phyloP scores from a whole-genome alignment of 2,329 filamentous ascomycete species.

The Fusarium sterilihyphosum region DNA sequence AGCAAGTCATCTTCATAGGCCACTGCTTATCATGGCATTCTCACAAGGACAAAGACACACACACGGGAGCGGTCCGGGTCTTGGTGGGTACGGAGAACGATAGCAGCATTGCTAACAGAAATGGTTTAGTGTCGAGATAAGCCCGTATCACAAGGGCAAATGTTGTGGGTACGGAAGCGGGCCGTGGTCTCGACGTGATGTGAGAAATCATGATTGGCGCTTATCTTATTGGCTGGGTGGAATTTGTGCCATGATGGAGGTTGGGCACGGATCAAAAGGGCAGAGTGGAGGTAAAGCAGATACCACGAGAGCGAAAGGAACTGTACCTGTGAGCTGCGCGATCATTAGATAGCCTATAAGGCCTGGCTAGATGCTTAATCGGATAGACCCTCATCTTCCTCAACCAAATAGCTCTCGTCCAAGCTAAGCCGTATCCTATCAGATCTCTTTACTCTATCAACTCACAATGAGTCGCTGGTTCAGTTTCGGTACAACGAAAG shows the following conservation, averaged over 20 bases:
- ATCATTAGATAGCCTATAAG: too few species aligned
- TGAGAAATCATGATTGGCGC: neutral
- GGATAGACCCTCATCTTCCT: too few species aligned
- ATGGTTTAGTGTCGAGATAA: neutral
- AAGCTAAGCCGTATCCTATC: too few species aligned
- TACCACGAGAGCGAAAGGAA: too few species aligned
- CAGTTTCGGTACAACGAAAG: neutral
- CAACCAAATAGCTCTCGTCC: too few species aligned
- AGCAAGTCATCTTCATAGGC: neutral
- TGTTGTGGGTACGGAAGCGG: neutral
- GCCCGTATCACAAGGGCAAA: neutral
- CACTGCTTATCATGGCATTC: neutral
- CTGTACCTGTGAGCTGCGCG: too few species aligned
- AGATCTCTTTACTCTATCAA: neutral
- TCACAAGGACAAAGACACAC: neutral
- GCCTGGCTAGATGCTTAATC: too few species aligned
- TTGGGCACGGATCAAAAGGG: too few species aligned
- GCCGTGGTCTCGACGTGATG: neutral
- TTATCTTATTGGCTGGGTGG: neutral
- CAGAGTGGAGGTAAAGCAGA: too few species aligned
- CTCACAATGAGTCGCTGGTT: neutral
- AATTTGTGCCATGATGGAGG: too few species aligned
- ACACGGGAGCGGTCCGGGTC: neutral
- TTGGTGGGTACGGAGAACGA: neutral
- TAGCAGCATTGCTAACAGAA: accelerated